Base-by-base conservation (phyloP, 768 basidiomycete genomes). In the Podaxis rugospora region DNA sequence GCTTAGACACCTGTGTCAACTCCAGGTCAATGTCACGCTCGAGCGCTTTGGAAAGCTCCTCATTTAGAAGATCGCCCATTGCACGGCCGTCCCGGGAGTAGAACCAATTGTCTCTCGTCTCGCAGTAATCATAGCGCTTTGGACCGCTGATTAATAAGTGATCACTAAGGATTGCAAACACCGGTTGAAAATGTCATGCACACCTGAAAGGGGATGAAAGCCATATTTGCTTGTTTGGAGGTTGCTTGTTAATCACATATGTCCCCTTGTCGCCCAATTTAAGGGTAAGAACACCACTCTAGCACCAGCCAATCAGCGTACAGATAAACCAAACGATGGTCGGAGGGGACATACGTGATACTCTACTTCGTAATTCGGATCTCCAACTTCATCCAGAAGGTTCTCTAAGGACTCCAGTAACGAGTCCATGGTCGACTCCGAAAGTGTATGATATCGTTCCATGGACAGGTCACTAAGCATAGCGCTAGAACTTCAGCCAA, bases 201-300 rank as follows among this genome's bases (percentile, higher is more conserved):
- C 64, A 93, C 94, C 92, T 93, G 65, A 85, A 71, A 0, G 95
- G 95, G 7, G 91, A 93, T 3, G 93, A 95, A 18, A 97, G 79
- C 95, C 95, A 97, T 66, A 97, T 96, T 70, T 97, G 95, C 75
- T 93, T 93, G 71, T 97, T 97, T 5, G 95, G 95, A 10, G 95
- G 95, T 70, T 97, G 95, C 78, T 96, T 97, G 75, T 97, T 97
- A 74, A 97, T 88, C 28, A 96, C 95, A 75, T 96, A 97, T 10
- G 91, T 96, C 13, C 93, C 93, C 58, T 86, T 76, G 42, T 80
- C 75, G 32, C 88, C 93, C 14, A 95, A 78, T 52, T 78, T 79
- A 47, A 96, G 82, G 0, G 94, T 97, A 36, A 97, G 72, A 32
- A 97, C 95, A n/a, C 95, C 95, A 67, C 89, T 87, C 95, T 96